Conservation (phyloP, 768 basidiomycete genomes). For the Russula foetens region DNA sequence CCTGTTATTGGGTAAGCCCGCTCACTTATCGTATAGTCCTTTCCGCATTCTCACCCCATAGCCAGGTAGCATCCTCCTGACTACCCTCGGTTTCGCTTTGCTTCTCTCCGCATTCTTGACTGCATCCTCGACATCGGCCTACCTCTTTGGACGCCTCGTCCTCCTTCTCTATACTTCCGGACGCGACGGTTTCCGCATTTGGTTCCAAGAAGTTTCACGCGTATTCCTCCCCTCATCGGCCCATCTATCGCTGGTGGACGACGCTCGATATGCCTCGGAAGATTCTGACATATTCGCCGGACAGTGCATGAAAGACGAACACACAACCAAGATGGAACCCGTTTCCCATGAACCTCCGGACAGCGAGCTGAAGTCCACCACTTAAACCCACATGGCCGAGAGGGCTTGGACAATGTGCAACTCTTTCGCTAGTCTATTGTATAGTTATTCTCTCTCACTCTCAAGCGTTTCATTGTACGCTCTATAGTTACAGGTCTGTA, state of each 20-base stretch:
- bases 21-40: neutral
- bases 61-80: constrained; percentile 11
- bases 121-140: neutral
- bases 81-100: constrained; percentile 6
- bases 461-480: neutral
- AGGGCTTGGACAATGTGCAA: neutral
- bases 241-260: neutral
- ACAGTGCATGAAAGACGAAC: neutral
- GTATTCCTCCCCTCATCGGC: neutral
- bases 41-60: neutral
- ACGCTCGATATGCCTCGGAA: constrained; percentile 4
- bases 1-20: constrained; percentile 5
- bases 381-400: neutral
- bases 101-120: constrained; percentile 15
- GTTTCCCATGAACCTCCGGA: neutral
- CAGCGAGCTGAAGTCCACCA: neutral
- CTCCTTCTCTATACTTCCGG: neutral
- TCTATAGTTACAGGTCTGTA: neutral
- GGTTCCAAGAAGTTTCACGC: constrained; percentile 8
- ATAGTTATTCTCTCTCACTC: neutral
- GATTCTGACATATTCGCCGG: neutral
- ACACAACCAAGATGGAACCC: neutral
- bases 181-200: constrained; percentile 7
- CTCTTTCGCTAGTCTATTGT: neutral
- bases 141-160: constrained; percentile 10